A percentile compares a stretch with the other conserved stretches of the same genome.
phyloP scores from a whole-genome alignment of 371 early-diverging fungal species.

The Syncephalastrum racemosum region DNA sequence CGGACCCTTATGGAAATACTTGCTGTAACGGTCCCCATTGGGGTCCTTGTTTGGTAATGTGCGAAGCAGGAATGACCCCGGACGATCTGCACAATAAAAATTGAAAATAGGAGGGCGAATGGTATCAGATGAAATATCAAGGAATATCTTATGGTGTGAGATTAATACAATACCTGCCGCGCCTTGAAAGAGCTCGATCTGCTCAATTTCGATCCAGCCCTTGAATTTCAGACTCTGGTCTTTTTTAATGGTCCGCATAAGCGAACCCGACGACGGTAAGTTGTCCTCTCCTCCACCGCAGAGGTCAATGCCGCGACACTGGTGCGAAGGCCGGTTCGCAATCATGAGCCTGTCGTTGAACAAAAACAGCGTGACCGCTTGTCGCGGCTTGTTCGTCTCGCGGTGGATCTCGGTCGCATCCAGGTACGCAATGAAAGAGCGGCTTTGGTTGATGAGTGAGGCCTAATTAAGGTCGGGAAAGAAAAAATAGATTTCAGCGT shows the following conservation, averaged over 20 bases:
- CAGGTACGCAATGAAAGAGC: slow-evolving; percentile 34
- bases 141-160: background rate
- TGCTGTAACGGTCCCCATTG: slow-evolving; percentile 3
- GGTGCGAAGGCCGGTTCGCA: slow-evolving; percentile 37
- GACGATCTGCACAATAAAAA: slow-evolving; percentile 25
- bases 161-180: slow-evolving; percentile 28
- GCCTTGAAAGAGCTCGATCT: slow-evolving; percentile 44
- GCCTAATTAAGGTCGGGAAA: background rate
- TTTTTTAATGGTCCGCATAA: slow-evolving; percentile 13
- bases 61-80: slow-evolving; percentile 37
- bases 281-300: slow-evolving; percentile 13
- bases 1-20: slow-evolving; percentile 36
- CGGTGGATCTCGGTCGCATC: slow-evolving; percentile 45
- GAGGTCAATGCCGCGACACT: slow-evolving; percentile 22
- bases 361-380: slow-evolving; percentile 43
- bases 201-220: slow-evolving; percentile 48
- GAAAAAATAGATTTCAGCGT: background rate
- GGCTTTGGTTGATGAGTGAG: slow-evolving; percentile 36
- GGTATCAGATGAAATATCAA: slow-evolving; percentile 1
- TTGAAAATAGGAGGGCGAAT: background rate
- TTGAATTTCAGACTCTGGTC: slow-evolving; percentile 38
- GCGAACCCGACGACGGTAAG: slow-evolving; percentile 1
- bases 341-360: slow-evolving; percentile 48
- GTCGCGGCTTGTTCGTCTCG: slow-evolving; percentile 21
- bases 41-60: slow-evolving; percentile 19